Evolutionary conservation across 2,329 filamentous ascomycete genomes (phyloP).

Genomic region (Aureobasidium pullulans): DNA sequence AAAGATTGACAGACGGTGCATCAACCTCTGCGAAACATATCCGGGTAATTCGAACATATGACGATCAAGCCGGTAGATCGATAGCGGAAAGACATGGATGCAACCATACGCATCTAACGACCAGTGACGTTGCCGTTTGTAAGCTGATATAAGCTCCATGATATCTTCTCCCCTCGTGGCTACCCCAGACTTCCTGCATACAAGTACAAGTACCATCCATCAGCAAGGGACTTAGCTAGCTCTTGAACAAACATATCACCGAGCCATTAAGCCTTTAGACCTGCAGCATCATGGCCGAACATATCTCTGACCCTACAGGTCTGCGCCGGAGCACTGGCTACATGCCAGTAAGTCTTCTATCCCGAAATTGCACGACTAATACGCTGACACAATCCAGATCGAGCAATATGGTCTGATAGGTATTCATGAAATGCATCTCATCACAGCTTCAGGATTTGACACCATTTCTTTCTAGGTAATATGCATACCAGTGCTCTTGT

Average conservation of each 20-base stretch:
- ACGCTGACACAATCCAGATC: constrained; percentile 35
- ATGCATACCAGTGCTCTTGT: constrained; percentile 73
- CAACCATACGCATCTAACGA: background rate
- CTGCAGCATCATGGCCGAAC: background rate
- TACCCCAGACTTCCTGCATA: background rate
- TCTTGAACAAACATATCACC: background rate
- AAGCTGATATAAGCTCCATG: constrained; percentile 2
- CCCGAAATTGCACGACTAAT: background rate
- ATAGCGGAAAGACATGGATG: background rate
- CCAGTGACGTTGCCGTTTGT: background rate
- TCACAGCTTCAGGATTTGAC: background rate
- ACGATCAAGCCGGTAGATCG: constrained; percentile 1
- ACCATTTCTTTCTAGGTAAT: constrained; percentile 34
- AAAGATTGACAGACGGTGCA: background rate
- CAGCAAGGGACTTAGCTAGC: background rate
- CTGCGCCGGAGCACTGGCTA: constrained; percentile 8
- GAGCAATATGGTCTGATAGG: constrained; percentile 76
- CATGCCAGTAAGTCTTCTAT: constrained; percentile 10
- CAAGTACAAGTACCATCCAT: background rate
- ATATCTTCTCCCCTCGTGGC: background rate
- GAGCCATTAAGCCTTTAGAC: background rate
- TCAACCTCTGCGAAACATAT: background rate
- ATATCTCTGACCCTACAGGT: constrained; percentile 11
- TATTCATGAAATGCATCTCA: background rate
- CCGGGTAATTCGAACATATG: background rate